Base-by-base conservation (phyloP, 1,139 yeast species). In the Yamadazyma aaseri region DNA sequence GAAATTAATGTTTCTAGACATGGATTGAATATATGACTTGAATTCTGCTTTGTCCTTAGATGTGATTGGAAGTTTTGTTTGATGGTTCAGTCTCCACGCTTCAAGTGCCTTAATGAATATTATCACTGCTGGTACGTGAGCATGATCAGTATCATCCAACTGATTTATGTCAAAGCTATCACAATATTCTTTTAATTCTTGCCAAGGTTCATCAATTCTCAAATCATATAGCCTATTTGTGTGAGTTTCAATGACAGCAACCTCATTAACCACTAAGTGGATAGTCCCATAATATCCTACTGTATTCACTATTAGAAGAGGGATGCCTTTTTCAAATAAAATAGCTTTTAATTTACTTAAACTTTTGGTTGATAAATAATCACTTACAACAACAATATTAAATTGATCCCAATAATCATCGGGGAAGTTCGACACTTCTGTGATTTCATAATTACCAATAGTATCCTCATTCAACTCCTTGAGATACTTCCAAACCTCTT, bases 171-270 rank as follows among this genome's bases (percentile, higher is more conserved):
- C 73, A 34, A 81, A 62, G 1, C 73, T 55, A 37, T 76, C 73
- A 7, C 77, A 70, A 47, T 69, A 80, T 0, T 58, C 58, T 27
- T 59, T 57, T n/a, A 90, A 60, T 45, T 84, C 87, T 0, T 68
- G 62, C 97, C 97, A 92, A 1, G 95, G 92, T 3, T 53, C 43
- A 40, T 81, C 83, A 4, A 90, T 61, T 32, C 96, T 63, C 36
- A 90, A 62, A 49, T 87, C 96, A 23, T 72, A 78, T 3, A 81
- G 54, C 8, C 74, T 63, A 26, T 79, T 78, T 2, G 76, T 73
- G 56, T 90, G 97, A 0, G 95, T 77, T 46, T 90, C 94, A 12
- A 86, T 63, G 0, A 86, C 76, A 3, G 83, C 76, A 13, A 76
- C 74, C 40, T 76, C 81, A 28, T 61, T 58, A 7, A 69, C 51